These are phyloP conservation scores for Termitomyces sp. DNA, from an alignment of 768 basidiomycete species.

Conservation along the genomic window DNA sequence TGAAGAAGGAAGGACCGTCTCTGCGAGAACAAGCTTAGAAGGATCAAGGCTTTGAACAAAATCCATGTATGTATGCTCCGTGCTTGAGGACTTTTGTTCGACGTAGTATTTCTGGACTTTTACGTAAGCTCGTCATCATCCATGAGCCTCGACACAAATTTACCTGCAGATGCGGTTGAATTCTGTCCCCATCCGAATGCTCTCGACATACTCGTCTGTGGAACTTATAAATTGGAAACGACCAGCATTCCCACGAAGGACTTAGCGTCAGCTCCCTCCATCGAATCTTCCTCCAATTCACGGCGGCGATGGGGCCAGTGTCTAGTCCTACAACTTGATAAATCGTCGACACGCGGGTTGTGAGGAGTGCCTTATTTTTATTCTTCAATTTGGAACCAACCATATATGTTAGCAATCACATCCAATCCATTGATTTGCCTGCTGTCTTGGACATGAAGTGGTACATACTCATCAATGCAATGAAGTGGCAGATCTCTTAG, in stretches of 20 bases:
- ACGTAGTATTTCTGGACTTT: neutral
- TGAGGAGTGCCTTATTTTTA: conserved; percentile 18
- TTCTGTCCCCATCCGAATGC: conserved; percentile 72
- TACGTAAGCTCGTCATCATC: neutral
- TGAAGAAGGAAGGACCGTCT: conserved; percentile 37
- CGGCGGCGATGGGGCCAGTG: conserved; percentile 66
- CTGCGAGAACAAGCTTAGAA: conserved; percentile 57
- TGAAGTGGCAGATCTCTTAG: neutral
- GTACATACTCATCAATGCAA: conserved; percentile 31
- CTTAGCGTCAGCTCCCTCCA: neutral
- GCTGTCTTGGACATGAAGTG: conserved; percentile 96
- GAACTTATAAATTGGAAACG: conserved; percentile 81
- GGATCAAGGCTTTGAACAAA: conserved; percentile 70
- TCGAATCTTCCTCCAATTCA: conserved; percentile 10
- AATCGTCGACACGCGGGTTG: conserved; percentile 22
- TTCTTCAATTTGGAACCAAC: neutral
- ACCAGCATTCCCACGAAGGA: neutral
- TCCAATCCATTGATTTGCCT: conserved; percentile 67
- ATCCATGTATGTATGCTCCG: conserved; percentile 35
- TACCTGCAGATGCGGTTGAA: conserved; percentile 87
- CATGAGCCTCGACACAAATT: conserved; percentile 52
- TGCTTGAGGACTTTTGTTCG: too few species aligned
- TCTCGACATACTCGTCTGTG: conserved; percentile 71
- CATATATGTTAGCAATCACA: conserved; percentile 36
- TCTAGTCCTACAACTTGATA: conserved; percentile 51